Conservation (phyloP, 495 filamentous ascomycete species). For the Wilcoxina mikolae region DNA sequence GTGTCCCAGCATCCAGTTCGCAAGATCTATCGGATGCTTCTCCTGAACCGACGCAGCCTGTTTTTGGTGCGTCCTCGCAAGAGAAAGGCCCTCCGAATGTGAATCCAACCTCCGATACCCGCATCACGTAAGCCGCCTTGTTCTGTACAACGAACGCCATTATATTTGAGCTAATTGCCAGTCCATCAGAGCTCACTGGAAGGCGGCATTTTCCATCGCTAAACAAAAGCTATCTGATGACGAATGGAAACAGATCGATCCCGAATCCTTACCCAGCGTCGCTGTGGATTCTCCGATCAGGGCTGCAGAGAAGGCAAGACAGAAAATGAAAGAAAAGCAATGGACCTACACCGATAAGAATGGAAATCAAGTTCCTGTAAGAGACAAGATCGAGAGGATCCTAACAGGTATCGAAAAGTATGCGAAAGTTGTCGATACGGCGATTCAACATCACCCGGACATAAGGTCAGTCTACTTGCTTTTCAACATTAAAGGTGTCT, state of each 20-base stretch:
- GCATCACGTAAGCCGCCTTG: neutral
- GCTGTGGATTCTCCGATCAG: neutral
- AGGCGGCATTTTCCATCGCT: neutral
- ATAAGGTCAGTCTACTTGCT: neutral
- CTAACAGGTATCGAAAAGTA: conserved; percentile 11
- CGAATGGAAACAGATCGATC: neutral
- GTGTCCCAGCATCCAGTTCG: neutral
- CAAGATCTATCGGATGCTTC: neutral
- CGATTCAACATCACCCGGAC: neutral
- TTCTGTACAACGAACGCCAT: neutral
- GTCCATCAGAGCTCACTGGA: neutral
- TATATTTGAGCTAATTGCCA: neutral
- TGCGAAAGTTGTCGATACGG: conserved; percentile 10
- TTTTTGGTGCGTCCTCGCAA: neutral
- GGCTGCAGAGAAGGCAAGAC: neutral
- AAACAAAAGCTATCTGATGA: neutral
- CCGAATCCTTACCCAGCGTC: neutral
- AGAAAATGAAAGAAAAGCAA: neutral
- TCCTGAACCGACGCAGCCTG: neutral
- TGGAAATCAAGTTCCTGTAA: neutral
- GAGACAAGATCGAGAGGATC: conserved; percentile 5
- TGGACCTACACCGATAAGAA: neutral
- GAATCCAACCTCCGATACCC: neutral
- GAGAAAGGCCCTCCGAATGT: neutral
- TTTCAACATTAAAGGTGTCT: neutral